Base-by-base conservation (phyloP, 1,284 basidiomycete genomes). In the Pisolithus thermaeus region DNA sequence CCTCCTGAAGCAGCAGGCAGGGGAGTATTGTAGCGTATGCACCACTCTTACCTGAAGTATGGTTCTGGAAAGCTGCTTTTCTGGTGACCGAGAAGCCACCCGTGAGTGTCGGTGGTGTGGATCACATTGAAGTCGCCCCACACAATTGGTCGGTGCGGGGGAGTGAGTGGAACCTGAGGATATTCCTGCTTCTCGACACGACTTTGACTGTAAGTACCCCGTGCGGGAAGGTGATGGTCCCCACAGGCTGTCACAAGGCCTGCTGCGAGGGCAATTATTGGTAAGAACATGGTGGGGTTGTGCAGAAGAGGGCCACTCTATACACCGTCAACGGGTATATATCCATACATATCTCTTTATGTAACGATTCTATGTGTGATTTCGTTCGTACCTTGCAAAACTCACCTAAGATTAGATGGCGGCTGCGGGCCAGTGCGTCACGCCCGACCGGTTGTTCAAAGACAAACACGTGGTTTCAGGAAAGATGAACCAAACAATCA, bases 41-140 rank as follows among this genome's bases (percentile, higher is more conserved):
- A 52, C 36, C 14, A 35, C 16, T 57, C 69, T 51, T 49, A 77
- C 80, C 80, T 84, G 65, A 85, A 87, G 61, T 89, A 85, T 1
- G 87, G 87, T 58, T 90, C 87, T 0, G 87, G 87, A 60, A 78
- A 80, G 3, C 76, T 79, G 1, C 68, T 20, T 59, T 88, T 84
- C 58, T 85, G 82, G 68, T 90, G 87, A 3, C 87, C 87, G 23
- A 87, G 74, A 5, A 89, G 70, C 87, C 87, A 89, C 23, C 87
- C 89, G 67, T 92, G 90, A 41, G 79, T 84, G 64, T 92, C 90
- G 0, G 90, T 92, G 22, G 89, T 90, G 63, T 90, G 87, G 47
- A 92, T 59, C 38, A 66, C 66, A 59, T 91, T 90, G 62, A 92
- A 71, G 59, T 91, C 84, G 32, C 84, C 81, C 87, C 87, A 91